Conservation (phyloP, 1,284 basidiomycete genomes). For the Limonomyces culmigenus region DNA sequence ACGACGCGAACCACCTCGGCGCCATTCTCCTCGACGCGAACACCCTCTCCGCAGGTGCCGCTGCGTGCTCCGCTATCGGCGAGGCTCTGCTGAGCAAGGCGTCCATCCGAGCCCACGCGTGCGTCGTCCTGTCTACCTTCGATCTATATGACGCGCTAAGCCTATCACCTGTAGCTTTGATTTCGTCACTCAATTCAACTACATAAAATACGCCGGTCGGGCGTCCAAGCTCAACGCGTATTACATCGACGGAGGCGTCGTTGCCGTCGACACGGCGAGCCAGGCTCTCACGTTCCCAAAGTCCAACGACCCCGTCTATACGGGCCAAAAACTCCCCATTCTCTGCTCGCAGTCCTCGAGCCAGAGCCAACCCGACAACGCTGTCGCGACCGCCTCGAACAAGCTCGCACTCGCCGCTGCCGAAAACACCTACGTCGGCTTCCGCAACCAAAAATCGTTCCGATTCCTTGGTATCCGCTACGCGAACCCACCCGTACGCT, state of each 20-base stretch:
- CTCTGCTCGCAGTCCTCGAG: neutral
- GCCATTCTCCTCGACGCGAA: neutral
- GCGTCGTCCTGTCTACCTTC: neutral
- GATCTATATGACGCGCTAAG: neutral
- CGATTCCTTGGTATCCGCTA: slow-evolving; percentile 14
- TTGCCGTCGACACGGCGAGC: neutral
- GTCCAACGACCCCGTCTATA: neutral
- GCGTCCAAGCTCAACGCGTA: too few relatives aligned
- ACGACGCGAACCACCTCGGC: neutral
- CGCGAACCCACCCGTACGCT: slow-evolving; percentile 12
- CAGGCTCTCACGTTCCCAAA: neutral
- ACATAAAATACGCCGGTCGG: too few relatives aligned
- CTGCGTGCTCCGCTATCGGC: neutral
- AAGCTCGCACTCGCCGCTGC: neutral
- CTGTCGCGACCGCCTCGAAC: neutral
- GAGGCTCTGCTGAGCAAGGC: neutral
- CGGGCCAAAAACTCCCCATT: neutral
- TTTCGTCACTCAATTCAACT: too few relatives aligned
- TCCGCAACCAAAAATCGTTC: slow-evolving; percentile 12
- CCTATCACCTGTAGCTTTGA: too few relatives aligned
- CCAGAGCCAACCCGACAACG: neutral
- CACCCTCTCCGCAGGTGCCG: neutral
- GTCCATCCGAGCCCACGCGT: neutral
- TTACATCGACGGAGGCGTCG: neutral
- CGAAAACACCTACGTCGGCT: neutral